Base-by-base conservation (phyloP, 306 rosid species). In the Delonix regia region DNA sequence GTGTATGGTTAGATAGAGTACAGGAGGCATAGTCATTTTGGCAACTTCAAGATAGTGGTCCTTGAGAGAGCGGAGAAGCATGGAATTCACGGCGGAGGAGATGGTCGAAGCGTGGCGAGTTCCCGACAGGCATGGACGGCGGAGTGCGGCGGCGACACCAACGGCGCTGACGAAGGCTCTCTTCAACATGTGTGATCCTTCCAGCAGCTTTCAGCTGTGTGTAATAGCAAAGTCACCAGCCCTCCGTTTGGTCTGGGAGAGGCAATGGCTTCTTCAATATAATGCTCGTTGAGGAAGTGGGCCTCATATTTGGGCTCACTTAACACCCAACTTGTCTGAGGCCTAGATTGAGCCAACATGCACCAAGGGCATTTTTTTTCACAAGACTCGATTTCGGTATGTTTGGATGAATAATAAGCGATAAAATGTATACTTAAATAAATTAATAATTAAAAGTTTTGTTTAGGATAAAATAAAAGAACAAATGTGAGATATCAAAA, bases 21-120 rank as follows among this genome's bases (percentile, higher is more conserved):
- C 97, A n/a, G 98, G 93, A 19, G 99, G 99, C 86, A 92, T 88
- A 63, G 79, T 81, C 97, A 90, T 91, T 87, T 83, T 89, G 85
- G 97, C 77, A 76, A 90, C 89, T 85, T 92, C 97, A 39, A 83
- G 88, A 24, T 89, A 95, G 92, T 95, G 99, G 4, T 92, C 98
- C 71, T 92, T 95, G 55, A 95, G 95, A 60, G 99, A 95, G 36
- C 92, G 96, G 74, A 92, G 95, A 21, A 95, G 69, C 74, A 91
- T 24, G 34, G 98, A 89, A 79, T 91, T 81, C 57, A 92, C 91
- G 72, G 95, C 91, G n/a, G 92, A 61, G 21, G 97, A 84, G n/a
- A 85, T 81, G 13, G 89, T 80, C 30, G 88, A 72, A 56, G 47
- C 73, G 56, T 85, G 74, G 68, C 86, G 77, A 19, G 84, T 51